Conservation (phyloP, 2,329 filamentous ascomycete species). For the Curvularia hawaiiensis region DNA sequence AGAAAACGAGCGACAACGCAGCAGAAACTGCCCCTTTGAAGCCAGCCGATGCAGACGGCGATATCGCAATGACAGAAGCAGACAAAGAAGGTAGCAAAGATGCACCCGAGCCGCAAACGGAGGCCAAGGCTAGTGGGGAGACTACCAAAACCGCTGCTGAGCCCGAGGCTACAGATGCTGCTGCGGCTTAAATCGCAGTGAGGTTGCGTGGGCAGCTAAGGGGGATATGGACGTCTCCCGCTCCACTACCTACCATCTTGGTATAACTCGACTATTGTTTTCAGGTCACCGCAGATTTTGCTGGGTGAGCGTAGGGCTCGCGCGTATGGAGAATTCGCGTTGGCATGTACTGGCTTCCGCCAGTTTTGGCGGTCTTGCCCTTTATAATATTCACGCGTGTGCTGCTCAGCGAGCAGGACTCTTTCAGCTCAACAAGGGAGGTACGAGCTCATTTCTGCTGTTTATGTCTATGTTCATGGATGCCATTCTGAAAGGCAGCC, state of each 20-base stretch:
- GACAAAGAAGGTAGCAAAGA: conserved; percentile 27
- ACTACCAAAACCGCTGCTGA: conserved; percentile 13
- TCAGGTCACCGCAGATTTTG: background rate
- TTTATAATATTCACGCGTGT: conserved; percentile 22
- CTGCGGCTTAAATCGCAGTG: conserved; percentile 6
- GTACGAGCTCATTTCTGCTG: conserved; percentile 6
- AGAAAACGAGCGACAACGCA: conserved; percentile 31
- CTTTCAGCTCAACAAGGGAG: conserved; percentile 2
- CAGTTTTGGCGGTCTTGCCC: background rate
- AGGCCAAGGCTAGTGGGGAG: conserved; percentile 17
- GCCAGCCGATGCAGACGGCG: conserved; percentile 29
- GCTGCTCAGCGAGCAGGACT: conserved; percentile 18
- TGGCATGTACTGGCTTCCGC: conserved; percentile 2
- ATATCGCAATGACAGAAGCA: conserved; percentile 35
- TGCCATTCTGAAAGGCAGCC: conserved; percentile 1
- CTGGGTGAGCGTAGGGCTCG: background rate
- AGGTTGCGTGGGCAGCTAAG: background rate
- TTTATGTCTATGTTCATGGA: conserved; percentile 4
- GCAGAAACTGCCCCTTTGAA: conserved; percentile 26
- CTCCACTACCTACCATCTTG: background rate
- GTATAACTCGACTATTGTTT: conserved; percentile 3
- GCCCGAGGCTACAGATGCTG: conserved; percentile 15
- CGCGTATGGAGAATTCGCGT: conserved; percentile 3
- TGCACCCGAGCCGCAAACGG: conserved; percentile 23
- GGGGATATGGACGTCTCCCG: background rate